These are phyloP conservation scores for Amoebophrya sp. DNA, from an alignment of 169 alveolate genomes.

Conservation along the genomic window DNA sequence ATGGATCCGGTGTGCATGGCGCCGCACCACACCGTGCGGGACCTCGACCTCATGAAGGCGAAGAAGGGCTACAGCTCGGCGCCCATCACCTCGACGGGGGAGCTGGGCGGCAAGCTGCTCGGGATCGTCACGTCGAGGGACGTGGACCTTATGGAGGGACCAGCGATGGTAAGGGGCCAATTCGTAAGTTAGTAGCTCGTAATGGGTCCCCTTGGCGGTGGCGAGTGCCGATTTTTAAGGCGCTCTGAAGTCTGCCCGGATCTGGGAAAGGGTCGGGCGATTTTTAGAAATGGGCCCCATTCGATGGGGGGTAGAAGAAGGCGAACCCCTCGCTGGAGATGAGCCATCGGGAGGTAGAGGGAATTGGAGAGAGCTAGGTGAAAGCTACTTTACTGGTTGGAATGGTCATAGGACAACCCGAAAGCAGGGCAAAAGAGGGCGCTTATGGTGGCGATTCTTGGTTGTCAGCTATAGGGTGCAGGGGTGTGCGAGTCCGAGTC, in stretches of 20 bases:
- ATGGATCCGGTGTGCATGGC: conserved; percentile 62
- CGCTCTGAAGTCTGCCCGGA: background rate
- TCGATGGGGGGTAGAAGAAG: background rate
- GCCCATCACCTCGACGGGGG: conserved; percentile 70
- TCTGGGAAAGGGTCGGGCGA: conserved; percentile 1
- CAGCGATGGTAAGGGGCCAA: conserved; percentile 40
- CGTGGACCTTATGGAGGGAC: conserved; percentile 49
- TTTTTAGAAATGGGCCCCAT: background rate
- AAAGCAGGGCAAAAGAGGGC: background rate
- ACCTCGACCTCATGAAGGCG: conserved; percentile 38
- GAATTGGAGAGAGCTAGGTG: no score
- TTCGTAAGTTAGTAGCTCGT: conserved; percentile 22
- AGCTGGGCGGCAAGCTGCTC: conserved; percentile 58
- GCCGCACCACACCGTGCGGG: conserved; percentile 65
- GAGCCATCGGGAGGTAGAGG: no score
- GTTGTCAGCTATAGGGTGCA: background rate
- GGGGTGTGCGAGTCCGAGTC: background rate
- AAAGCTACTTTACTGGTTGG: no score
- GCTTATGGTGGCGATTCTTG: background rate
- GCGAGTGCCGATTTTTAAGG: background rate
- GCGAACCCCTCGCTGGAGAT: no score
- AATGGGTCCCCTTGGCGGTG: background rate
- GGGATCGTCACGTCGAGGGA: conserved; percentile 75
- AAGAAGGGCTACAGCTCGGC: conserved; percentile 43
- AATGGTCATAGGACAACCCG: background rate